Percentiles rank a stretch among this genome's conserved stretches.
phyloP scores from a whole-genome alignment of 2,329 filamentous ascomycete genomes.

The Talaromyces sp. region DNA sequence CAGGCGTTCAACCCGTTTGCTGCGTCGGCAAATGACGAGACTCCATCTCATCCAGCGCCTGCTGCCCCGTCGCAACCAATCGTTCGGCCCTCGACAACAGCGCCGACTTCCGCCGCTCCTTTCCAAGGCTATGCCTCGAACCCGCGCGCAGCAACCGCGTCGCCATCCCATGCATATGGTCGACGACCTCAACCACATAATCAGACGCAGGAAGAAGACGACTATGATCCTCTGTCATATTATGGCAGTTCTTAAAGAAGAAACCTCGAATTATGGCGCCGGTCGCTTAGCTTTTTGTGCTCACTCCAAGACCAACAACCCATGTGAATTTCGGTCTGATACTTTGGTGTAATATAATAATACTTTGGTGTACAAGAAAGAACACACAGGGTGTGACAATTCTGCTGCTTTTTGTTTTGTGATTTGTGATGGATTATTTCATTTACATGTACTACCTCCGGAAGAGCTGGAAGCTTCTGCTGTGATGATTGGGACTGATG shows the following conservation, averaged over 20 bases:
- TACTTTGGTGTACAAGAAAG: neutral
- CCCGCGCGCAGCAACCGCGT: conserved; percentile 8
- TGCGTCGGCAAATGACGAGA: conserved; percentile 1
- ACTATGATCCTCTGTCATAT: conserved; percentile 12
- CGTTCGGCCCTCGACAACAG: conserved; percentile 5
- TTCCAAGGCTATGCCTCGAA: conserved; percentile 3
- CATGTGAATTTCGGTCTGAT: neutral
- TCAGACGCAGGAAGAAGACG: conserved; percentile 5
- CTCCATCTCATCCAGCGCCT: neutral
- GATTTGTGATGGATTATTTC: neutral
- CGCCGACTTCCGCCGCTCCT: neutral
- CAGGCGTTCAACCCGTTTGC: conserved; percentile 11
- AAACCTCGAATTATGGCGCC: neutral
- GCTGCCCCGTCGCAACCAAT: neutral
- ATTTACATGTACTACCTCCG: neutral
- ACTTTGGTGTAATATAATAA: neutral
- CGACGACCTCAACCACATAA: neutral
- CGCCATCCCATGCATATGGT: conserved; percentile 7
- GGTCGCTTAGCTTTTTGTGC: neutral
- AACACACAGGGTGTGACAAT: neutral
- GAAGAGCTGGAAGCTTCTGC: neutral
- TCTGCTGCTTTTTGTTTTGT: neutral
- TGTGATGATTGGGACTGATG: neutral
- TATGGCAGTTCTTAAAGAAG: conserved; percentile 2
- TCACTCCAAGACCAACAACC: neutral